These are phyloP conservation scores for Westerdykella ornata DNA, from an alignment of 2,329 filamentous ascomycete species.

Conservation along the genomic window DNA sequence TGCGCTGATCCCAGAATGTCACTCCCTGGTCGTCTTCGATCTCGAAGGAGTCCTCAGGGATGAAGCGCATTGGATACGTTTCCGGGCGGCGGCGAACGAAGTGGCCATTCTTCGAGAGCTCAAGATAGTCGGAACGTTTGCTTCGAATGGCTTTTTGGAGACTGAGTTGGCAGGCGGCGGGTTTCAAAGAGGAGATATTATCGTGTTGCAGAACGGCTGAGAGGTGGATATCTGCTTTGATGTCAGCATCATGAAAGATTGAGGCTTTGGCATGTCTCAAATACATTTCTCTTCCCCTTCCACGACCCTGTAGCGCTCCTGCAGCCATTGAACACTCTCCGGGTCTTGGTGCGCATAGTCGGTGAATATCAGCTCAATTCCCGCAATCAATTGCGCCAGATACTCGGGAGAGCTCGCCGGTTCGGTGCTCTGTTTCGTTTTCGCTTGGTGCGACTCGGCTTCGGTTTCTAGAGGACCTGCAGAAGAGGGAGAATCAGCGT, in stretches of 20 bases:
- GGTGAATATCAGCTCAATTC: conserved; percentile 31
- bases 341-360: conserved; percentile 33
- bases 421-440: background rate
- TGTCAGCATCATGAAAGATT: background rate
- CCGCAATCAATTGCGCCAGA: conserved; percentile 24
- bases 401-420: conserved; percentile 18
- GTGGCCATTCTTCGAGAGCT: conserved; percentile 23
- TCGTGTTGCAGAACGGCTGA: conserved; percentile 26
- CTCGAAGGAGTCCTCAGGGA: conserved; percentile 21
- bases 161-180: conserved; percentile 22
- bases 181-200: conserved; percentile 27
- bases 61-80: conserved; percentile 25
- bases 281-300: conserved; percentile 23
- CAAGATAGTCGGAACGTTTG: conserved; percentile 14
- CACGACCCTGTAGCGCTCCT: conserved; percentile 17
- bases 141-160: conserved; percentile 24
- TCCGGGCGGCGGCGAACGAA: conserved; percentile 26
- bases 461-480: background rate
- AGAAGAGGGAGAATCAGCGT: conserved; percentile 10
- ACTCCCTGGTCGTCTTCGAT: conserved; percentile 25
- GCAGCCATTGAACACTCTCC: no score
- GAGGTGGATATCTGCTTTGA: conserved; percentile 25
- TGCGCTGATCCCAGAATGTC: conserved; percentile 32
- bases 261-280: background rate
- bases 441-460: background rate